These are phyloP conservation scores for Aspergillus quadricinctus DNA, from an alignment of 2,329 filamentous ascomycete genomes.

Conservation along the genomic window DNA sequence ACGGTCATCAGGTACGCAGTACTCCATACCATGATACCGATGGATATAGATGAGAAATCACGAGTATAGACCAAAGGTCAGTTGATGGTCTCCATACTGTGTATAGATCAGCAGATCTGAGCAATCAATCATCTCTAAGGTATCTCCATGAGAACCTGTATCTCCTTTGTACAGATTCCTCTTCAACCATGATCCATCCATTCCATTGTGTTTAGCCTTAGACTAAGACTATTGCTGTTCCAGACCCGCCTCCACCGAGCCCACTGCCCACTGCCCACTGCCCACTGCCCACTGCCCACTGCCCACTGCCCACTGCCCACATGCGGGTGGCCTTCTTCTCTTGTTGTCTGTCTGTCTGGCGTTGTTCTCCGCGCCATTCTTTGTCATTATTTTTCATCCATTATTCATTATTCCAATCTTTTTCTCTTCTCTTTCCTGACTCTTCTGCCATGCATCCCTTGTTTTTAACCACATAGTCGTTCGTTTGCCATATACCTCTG, in stretches of 20 bases:
- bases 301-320: background rate
- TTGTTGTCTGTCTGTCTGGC: background rate
- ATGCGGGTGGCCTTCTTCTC: background rate
- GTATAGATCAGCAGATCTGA: background rate
- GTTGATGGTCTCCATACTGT: background rate
- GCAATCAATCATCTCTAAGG: background rate
- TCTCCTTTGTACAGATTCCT: background rate
- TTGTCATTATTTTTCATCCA: slow-evolving; percentile 8
- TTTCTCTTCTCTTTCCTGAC: slow-evolving; percentile 7
- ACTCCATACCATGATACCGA: too few relatives aligned
- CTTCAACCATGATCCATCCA: background rate
- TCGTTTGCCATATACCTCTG: background rate
- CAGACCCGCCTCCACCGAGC: background rate
- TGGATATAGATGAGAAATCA: background rate
- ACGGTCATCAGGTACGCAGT: background rate
- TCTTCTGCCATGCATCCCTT: slow-evolving; percentile 6
- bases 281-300: too few relatives aligned
- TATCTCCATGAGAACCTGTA: background rate
- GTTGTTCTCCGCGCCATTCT: slow-evolving; percentile 1
- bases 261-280: background rate
- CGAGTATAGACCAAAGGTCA: background rate
- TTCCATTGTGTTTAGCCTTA: background rate
- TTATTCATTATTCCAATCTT: slow-evolving; percentile 1
- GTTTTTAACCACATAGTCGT: background rate
- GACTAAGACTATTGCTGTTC: background rate